phyloP scores from a whole-genome alignment of 164 flowering plant species.

The Magnolia changhungtana region DNA sequence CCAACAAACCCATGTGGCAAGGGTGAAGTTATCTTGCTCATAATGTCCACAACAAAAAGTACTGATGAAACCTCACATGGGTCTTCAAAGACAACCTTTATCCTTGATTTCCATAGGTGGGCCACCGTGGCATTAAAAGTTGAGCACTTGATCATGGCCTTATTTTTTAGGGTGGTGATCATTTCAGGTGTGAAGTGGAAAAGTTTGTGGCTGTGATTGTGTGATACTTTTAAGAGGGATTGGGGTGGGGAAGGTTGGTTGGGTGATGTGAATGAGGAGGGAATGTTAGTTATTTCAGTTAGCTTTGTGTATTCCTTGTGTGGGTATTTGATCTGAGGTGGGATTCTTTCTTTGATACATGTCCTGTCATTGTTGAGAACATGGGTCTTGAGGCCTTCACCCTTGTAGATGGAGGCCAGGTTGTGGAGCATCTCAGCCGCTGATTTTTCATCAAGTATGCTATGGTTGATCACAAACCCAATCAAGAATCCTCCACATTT shows the following conservation, averaged over 20 bases:
- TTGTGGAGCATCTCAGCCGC: slow-evolving; percentile 40
- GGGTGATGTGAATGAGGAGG: slow-evolving; percentile 33
- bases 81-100: slow-evolving; percentile 29
- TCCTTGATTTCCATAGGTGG: slow-evolving; percentile 41
- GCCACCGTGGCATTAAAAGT: slow-evolving; percentile 41
- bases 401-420: slow-evolving; percentile 42
- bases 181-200: slow-evolving; percentile 31
- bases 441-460: slow-evolving; percentile 43
- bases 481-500: slow-evolving; percentile 45
- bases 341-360: slow-evolving; percentile 39
- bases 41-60: slow-evolving; percentile 40
- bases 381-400: slow-evolving; percentile 27
- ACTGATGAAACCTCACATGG: slow-evolving; percentile 27
- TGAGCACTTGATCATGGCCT: slow-evolving; percentile 33
- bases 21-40: too few relatives aligned
- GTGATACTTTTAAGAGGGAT: slow-evolving; percentile 13
- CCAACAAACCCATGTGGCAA: too few relatives aligned
- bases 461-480: slow-evolving; percentile 43
- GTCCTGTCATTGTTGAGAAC: slow-evolving; percentile 30
- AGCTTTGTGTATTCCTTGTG: slow-evolving; percentile 29
- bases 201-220: slow-evolving; percentile 25
- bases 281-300: slow-evolving; percentile 13
- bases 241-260: slow-evolving; percentile 16
- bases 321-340: slow-evolving; percentile 33
- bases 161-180: slow-evolving; percentile 27